These are phyloP conservation scores for Stephanodiscus minutulus DNA, from an alignment of 108 stramenopile species.

Conservation along the genomic window DNA sequence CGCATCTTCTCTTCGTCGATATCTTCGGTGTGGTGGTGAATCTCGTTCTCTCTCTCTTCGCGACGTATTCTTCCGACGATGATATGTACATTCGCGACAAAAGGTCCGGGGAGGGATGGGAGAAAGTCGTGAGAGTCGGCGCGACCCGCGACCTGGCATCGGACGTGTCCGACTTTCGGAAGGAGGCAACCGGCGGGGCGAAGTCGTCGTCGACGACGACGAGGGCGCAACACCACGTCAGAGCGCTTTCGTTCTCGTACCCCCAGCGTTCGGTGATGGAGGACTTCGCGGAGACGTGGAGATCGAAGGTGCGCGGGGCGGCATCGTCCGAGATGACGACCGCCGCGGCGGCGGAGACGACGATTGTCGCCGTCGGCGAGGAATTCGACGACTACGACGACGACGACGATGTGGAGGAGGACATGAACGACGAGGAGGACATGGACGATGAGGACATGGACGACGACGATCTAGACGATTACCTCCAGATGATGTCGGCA, in stretches of 20 bases:
- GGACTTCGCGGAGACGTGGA: slow-evolving; percentile 74
- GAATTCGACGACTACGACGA: too few species aligned
- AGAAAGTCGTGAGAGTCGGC: slow-evolving; percentile 63
- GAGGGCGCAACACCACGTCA: slow-evolving; percentile 33
- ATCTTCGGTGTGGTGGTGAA: too few species aligned
- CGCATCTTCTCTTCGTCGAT: too few species aligned
- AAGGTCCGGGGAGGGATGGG: slow-evolving; percentile 68
- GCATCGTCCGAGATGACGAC: slow-evolving; percentile 18
- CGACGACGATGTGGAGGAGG: slow-evolving; percentile 25
- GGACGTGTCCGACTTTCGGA: slow-evolving; percentile 40
- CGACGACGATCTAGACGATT: slow-evolving; percentile 70
- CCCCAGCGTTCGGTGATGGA: slow-evolving; percentile 81
- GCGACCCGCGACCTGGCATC: slow-evolving; percentile 62
- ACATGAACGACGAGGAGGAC: slow-evolving; percentile 47
- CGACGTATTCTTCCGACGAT: too few species aligned
- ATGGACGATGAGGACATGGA: slow-evolving; percentile 83
- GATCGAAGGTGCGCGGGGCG: slow-evolving; percentile 50
- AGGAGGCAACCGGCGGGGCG: slow-evolving; percentile 48
- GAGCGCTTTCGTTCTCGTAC: slow-evolving; percentile 73
- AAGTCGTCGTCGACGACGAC: too few species aligned
- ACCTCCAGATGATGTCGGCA: slow-evolving; percentile 68
- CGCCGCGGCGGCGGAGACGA: too few species aligned
- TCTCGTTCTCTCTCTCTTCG: too few species aligned
- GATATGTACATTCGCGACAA: too few species aligned
- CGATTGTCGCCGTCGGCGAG: too few species aligned